phyloP scores from a whole-genome alignment of 179 eudicot genomes.

The Actinidia chinensis region DNA sequence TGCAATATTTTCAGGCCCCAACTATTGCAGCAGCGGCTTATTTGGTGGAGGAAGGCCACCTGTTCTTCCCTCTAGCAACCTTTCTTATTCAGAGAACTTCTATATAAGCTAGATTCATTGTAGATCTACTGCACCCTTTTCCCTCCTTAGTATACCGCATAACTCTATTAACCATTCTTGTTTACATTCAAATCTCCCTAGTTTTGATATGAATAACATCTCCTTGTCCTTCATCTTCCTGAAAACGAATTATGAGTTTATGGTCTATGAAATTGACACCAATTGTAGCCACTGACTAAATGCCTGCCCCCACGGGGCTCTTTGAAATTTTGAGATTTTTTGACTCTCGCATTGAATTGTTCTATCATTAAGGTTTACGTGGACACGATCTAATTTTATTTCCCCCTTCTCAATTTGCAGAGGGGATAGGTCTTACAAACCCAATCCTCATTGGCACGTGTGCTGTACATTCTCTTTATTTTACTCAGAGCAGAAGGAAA shows the following conservation, averaged over 20 bases:
- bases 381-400: background rate
- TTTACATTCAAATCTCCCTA: background rate
- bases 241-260: background rate
- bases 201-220: background rate
- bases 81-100: slow-evolving; percentile 95
- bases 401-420: slow-evolving; percentile 36
- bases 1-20: slow-evolving; percentile 61
- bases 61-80: slow-evolving; percentile 89
- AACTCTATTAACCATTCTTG: background rate
- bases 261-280: background rate
- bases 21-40: slow-evolving; percentile 98
- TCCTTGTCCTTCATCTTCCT: background rate
- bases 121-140: slow-evolving; percentile 40
- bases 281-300: background rate
- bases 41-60: slow-evolving; percentile 94
- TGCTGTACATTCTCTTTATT: slow-evolving; percentile 80
- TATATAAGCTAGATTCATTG: slow-evolving; percentile 97
- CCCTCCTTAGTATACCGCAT: background rate
- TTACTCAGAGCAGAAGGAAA: slow-evolving; percentile 99
- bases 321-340: background rate
- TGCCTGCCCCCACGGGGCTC: background rate
- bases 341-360: background rate
- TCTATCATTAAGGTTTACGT: background rate
- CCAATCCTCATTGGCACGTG: slow-evolving; percentile 85
- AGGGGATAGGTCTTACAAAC: slow-evolving; percentile 76